Conservation (phyloP, 2,329 filamentous ascomycete species). For the Plectosphaerella plurivora region DNA sequence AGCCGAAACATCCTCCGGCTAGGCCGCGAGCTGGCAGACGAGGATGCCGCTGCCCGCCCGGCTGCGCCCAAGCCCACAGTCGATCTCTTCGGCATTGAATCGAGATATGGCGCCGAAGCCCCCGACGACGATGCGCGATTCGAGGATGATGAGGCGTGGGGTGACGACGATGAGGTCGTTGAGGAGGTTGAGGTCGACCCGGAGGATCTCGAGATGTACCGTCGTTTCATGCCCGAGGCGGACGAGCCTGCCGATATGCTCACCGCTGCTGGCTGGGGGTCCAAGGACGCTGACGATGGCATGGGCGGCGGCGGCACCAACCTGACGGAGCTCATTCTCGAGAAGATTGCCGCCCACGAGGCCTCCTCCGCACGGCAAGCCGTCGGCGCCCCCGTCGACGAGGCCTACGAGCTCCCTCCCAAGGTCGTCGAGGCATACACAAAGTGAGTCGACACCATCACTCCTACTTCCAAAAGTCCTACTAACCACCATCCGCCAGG, state of each 20-base stretch:
- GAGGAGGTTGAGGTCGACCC: conserved; percentile 81
- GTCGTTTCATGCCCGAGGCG: conserved; percentile 78
- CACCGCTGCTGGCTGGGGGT: conserved; percentile 54
- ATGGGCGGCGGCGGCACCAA: conserved; percentile 59
- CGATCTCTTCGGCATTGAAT: conserved; percentile 75
- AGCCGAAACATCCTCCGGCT: conserved; percentile 86
- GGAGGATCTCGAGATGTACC: conserved; percentile 83
- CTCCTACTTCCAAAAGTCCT: not conserved
- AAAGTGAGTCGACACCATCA: conserved; percentile 52
- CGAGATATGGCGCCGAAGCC: conserved; percentile 59
- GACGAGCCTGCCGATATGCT: conserved; percentile 60
- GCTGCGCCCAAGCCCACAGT: conserved; percentile 32
- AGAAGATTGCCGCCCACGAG: conserved; percentile 92
- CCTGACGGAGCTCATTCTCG: conserved; percentile 85
- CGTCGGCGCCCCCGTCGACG: conserved; percentile 57
- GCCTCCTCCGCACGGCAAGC: conserved; percentile 50
- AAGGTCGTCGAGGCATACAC: conserved; percentile 94
- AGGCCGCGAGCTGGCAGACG: conserved; percentile 81
- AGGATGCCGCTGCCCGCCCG: conserved; percentile 53
- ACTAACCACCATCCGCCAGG: conserved; percentile 33
- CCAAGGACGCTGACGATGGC: conserved; percentile 36
- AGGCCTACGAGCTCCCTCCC: conserved; percentile 79
- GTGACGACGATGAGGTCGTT: conserved; percentile 70
- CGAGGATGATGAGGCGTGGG: conserved; percentile 65
- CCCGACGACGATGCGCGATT: conserved; percentile 41